Evolutionary conservation across 2,329 filamentous ascomycete species (phyloP), one percentile per base, ranked within the genome.

Genomic region (Diaporthe australafricana): DNA sequence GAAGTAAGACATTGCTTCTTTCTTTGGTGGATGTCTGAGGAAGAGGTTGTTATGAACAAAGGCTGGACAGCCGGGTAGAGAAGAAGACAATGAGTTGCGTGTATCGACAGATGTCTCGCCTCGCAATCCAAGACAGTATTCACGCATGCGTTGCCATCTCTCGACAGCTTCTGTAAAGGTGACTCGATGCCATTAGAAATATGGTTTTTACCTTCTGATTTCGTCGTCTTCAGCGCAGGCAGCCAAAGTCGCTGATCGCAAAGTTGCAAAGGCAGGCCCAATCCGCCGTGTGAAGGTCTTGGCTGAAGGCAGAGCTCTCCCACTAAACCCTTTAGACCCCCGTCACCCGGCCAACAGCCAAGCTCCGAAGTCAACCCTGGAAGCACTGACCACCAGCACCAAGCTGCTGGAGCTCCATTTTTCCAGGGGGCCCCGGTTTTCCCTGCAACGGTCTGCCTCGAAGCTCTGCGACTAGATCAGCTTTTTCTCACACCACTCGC

Each of bases 401-500:
- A 16, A 48, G 42, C 42, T 63, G 27, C 27, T 17, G 30, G 69
- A 35, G 30, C 47, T 63, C 32, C 40, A 30, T 14, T 65, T 65
- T 65, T 66, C 38, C 40, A 20, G 32, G 42, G 60, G 57, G 60
- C 17, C 42, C 60, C 42, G 42, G 60, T 65, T 38, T 65, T 35
- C 30, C 12, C 60, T 48, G 42, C 30, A 65, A 65, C 42, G 27
- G 32, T 38, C 53, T 38, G 53, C 32, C 53, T 32, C 27, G 32
- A 60, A 65, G 27, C 60, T 65, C 42, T 12, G 30, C 57, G 14
- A 27, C 57, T 63, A 30, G 32, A 25, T 20, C 42, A 60, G 42
- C 30, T 69, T 60, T 69, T 69, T 53, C 67, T 69, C 67, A 50
- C 66, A 69, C 66, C 66, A 57, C 40, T 27, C 65, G 40, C 40